phyloP scores from a whole-genome alignment of 2,329 filamentous ascomycete species.

The Xylariales sp. region DNA sequence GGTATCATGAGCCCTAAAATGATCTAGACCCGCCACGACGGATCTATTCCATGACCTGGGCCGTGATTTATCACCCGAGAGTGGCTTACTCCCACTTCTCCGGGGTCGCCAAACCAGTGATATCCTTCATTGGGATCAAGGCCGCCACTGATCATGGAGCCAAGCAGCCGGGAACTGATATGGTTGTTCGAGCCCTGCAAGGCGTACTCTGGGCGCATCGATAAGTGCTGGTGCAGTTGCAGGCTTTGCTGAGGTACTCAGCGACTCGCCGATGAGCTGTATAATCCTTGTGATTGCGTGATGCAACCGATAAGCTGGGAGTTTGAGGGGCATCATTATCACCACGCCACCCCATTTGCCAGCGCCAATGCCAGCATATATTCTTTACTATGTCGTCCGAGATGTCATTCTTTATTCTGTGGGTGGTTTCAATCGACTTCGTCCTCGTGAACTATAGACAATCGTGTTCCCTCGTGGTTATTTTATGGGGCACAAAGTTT shows the following conservation, averaged over 20 bases:
- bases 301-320: not conserved
- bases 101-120: not conserved
- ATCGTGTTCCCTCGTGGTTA: too few relatives aligned
- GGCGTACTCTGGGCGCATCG: conserved; percentile 1
- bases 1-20: too few relatives aligned
- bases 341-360: not conserved
- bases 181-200: too few relatives aligned
- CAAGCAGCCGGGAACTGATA: not conserved
- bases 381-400: too few relatives aligned
- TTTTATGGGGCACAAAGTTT: too few relatives aligned
- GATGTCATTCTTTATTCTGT: too few relatives aligned
- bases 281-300: conserved; percentile 2
- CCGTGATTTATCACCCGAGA: not conserved
- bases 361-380: too few relatives aligned
- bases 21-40: too few relatives aligned
- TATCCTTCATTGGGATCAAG: not conserved
- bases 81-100: not conserved
- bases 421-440: too few relatives aligned
- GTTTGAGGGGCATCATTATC: not conserved
- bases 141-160: not conserved
- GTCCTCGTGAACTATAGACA: too few relatives aligned
- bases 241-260: not conserved
- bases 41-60: not conserved
- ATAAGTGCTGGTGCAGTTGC: not conserved
- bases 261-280: not conserved